A percentile compares a stretch with the other conserved stretches of the same genome.
Evolutionary conservation across 345 rosid genomes (phyloP).

Genomic region (Stellera chamaejasme): DNA sequence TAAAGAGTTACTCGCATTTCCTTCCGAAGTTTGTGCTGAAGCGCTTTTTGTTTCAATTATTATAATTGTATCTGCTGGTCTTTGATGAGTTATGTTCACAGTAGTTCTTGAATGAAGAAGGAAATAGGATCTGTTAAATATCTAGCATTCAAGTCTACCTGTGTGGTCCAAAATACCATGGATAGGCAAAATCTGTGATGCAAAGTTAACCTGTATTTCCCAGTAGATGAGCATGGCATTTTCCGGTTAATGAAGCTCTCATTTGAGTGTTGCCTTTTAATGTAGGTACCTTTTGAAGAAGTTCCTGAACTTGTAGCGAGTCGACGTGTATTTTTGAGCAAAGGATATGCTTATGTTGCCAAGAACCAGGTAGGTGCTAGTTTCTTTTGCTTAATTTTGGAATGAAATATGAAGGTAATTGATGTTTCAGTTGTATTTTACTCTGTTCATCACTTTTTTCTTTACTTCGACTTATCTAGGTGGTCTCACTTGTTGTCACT

Average conservation of each 20-base stretch:
- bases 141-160: not conserved
- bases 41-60: not conserved
- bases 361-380: conserved; percentile 49
- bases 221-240: not conserved
- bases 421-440: conserved; percentile 3
- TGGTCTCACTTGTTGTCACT: conserved; percentile 78
- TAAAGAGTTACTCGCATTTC: not conserved
- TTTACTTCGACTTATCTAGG: conserved; percentile 23
- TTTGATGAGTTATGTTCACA: not conserved
- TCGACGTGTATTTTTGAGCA: conserved; percentile 61
- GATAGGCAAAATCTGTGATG: conserved; percentile 1
- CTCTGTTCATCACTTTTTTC: conserved; percentile 2
- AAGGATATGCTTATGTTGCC: conserved; percentile 85
- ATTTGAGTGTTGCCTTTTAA: conserved; percentile 2
- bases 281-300: conserved; percentile 94
- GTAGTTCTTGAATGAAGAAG: conserved; percentile 1
- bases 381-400: conserved; percentile 9
- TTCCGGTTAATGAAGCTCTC: conserved; percentile 4
- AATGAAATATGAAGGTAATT: conserved; percentile 3
- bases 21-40: not conserved
- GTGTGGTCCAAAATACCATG: not conserved
- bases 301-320: conserved; percentile 89
- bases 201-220: not conserved
- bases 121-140: not conserved
- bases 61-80: not conserved